phyloP scores from a whole-genome alignment of 768 basidiomycete genomes.

The Boletus rufocinnamomeus region DNA sequence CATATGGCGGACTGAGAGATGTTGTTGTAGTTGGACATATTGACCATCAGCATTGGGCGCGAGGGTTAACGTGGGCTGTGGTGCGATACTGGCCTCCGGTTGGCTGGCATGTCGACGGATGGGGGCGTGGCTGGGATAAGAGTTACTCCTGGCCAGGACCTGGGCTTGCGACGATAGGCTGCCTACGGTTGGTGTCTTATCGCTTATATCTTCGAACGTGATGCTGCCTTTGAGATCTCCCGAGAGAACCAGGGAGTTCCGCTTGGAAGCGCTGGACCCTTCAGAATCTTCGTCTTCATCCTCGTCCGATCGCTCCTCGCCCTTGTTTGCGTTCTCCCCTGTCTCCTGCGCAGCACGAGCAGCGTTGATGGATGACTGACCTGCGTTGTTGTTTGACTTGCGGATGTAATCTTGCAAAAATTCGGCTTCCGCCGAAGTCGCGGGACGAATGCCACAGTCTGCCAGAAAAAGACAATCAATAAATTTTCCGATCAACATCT shows the following conservation, averaged over 20 bases:
- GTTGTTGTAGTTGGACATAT: slow-evolving; percentile 49
- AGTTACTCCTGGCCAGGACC: slow-evolving; percentile 54
- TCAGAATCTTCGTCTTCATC: slow-evolving; percentile 89
- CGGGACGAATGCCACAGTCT: slow-evolving; percentile 93
- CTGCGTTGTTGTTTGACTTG: slow-evolving; percentile 85
- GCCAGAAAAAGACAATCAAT: slow-evolving; percentile 31
- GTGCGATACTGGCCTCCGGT: slow-evolving; percentile 54
- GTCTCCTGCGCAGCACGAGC: slow-evolving; percentile 71
- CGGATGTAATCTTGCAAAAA: slow-evolving; percentile 92
- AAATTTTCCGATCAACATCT: slow-evolving; percentile 34
- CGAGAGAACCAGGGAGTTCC: slow-evolving; percentile 69
- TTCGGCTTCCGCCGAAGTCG: slow-evolving; percentile 88
- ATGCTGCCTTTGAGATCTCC: slow-evolving; percentile 59
- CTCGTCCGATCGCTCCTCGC: slow-evolving; percentile 77
- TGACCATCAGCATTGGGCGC: slow-evolving; percentile 47
- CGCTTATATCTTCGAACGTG: slow-evolving; percentile 67
- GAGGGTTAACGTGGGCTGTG: slow-evolving; percentile 60
- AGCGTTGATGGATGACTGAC: slow-evolving; percentile 73
- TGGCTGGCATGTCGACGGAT: slow-evolving; percentile 71
- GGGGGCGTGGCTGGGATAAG: slow-evolving; percentile 68
- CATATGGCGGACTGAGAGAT: slow-evolving; percentile 71
- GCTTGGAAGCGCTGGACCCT: slow-evolving; percentile 71
- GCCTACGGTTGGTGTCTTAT: slow-evolving; percentile 85
- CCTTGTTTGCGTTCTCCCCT: slow-evolving; percentile 56
- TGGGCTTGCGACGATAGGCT: slow-evolving; percentile 78